A percentile compares a stretch with the other conserved stretches of the same genome.
Evolutionary conservation across 2,329 filamentous ascomycete species (phyloP).

Genomic region (Xylariaceae sp.): DNA sequence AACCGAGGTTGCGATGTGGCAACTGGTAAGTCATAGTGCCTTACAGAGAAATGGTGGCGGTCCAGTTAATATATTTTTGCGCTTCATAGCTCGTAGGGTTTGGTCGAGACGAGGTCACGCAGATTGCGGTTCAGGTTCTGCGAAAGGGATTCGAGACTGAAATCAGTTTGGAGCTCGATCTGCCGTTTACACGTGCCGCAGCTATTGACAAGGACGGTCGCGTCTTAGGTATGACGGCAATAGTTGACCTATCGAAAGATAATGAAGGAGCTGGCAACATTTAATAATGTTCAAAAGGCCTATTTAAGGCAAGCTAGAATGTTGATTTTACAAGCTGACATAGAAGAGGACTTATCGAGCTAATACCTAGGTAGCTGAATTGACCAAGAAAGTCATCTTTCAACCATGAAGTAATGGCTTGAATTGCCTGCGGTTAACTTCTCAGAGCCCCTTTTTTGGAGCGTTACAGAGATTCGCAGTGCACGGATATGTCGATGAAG

Average conservation of each 20-base stretch:
- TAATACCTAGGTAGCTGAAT: too few relatives aligned
- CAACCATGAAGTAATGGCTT: too few relatives aligned
- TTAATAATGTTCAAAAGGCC: background rate
- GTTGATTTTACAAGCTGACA: too few relatives aligned
- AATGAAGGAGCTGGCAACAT: background rate
- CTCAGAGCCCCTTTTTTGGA: too few relatives aligned
- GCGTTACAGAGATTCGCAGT: too few relatives aligned
- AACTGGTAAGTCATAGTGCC: conserved; percentile 11
- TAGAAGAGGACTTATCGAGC: too few relatives aligned
- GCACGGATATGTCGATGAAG: too few relatives aligned
- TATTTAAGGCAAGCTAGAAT: background rate
- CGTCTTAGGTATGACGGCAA: conserved; percentile 11
- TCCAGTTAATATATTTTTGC: background rate
- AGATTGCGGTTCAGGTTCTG: background rate
- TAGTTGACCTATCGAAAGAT: background rate
- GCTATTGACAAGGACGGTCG: conserved; percentile 10
- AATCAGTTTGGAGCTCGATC: conserved; percentile 1
- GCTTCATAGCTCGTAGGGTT: conserved; percentile 4
- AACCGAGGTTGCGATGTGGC: conserved; percentile 19
- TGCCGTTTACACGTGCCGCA: conserved; percentile 6
- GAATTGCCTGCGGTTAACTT: too few relatives aligned
- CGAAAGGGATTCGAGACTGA: conserved; percentile 17
- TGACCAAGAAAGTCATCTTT: too few relatives aligned
- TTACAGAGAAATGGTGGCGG: background rate
- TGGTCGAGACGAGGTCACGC: background rate